phyloP scores from a whole-genome alignment of 176 grass and related monocot species.

The Puya raimondii region DNA sequence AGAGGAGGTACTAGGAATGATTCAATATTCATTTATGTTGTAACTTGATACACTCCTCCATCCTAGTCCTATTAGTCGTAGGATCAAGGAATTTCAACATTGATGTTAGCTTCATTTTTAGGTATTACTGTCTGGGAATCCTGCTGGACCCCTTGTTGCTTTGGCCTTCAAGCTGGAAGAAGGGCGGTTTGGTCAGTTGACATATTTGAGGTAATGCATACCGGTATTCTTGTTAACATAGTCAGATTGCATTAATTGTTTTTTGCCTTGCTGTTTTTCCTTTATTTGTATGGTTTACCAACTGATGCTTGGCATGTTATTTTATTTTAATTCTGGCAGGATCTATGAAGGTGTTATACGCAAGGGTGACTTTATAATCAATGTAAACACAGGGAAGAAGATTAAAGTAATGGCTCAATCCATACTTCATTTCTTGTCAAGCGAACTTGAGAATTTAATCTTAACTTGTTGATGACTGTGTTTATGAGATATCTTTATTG shows the following conservation, averaged over 20 bases:
- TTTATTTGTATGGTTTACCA: background rate
- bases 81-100: background rate
- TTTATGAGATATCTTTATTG: too few relatives aligned
- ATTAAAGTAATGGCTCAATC: constrained; percentile 61
- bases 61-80: background rate
- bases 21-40: background rate
- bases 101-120: constrained; percentile 14
- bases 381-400: constrained; percentile 96
- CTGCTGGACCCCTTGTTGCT: constrained; percentile 69
- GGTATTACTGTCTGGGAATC: constrained; percentile 71
- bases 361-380: constrained; percentile 91
- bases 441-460: background rate
- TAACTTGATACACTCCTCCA: background rate
- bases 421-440: background rate
- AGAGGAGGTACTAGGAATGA: constrained; percentile 58
- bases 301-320: constrained; percentile 16
- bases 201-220: constrained; percentile 70
- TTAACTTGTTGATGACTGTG: background rate
- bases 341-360: constrained; percentile 91
- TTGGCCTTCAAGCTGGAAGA: constrained; percentile 97
- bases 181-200: constrained; percentile 98
- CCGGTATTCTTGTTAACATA: background rate
- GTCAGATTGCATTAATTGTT: background rate
- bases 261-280: background rate
- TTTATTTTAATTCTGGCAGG: constrained; percentile 35